phyloP scores from a whole-genome alignment of 2,329 filamentous ascomycete species.

The Epichloe baconii region DNA sequence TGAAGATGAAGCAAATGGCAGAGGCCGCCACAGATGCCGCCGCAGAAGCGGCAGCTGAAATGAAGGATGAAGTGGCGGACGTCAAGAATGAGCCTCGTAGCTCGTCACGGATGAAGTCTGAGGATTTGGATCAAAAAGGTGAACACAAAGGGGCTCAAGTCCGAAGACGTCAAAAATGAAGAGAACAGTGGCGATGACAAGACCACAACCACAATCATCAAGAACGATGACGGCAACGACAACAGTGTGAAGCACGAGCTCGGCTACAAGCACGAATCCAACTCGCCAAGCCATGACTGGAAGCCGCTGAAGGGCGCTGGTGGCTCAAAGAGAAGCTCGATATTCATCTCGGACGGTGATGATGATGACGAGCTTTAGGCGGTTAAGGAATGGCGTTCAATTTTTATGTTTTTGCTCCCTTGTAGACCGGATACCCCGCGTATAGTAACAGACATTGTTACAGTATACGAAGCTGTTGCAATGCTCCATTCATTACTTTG shows the following conservation, averaged over 20 bases:
- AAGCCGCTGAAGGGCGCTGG: constrained; percentile 9
- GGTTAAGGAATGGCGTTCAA: background rate
- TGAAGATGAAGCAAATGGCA: constrained; percentile 3
- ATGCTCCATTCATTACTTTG: background rate
- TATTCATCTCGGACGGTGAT: constrained; percentile 26
- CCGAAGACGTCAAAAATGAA: constrained; percentile 7
- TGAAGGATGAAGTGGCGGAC: background rate
- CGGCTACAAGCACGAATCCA: background rate
- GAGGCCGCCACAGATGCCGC: background rate
- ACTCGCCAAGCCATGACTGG: background rate
- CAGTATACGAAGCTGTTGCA: too few relatives aligned
- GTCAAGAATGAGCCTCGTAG: background rate
- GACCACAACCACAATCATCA: background rate
- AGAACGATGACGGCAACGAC: background rate
- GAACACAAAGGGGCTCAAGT: constrained; percentile 4
- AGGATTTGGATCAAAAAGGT: background rate
- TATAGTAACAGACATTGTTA: too few relatives aligned
- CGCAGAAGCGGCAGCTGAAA: background rate
- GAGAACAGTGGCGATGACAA: background rate
- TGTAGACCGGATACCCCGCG: too few relatives aligned
- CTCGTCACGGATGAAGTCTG: background rate
- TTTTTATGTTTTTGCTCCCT: background rate
- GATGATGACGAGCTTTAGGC: constrained; percentile 18
- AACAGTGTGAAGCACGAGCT: background rate
- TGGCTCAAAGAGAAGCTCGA: constrained; percentile 17